Evolutionary conservation across 805 yeast genomes (phyloP).

Genomic region (Yamadazyma akitaensis): DNA sequence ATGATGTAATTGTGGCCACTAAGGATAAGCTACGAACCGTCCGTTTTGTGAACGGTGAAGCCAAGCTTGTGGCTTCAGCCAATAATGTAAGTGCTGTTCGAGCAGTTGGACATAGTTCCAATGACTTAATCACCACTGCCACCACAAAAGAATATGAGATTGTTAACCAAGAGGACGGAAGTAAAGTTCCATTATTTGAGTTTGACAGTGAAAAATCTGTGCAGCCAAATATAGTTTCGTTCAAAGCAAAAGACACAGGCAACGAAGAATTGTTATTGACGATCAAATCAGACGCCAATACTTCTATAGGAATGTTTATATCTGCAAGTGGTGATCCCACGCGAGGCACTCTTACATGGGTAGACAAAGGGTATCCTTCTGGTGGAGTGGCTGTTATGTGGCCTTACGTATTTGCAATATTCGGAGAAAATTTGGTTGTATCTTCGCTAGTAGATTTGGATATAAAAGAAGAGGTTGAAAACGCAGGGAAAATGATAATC

Average conservation of each 20-base stretch:
- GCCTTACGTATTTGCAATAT: constrained; percentile 36
- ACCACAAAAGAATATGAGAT: constrained; percentile 32
- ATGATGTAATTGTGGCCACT: constrained; percentile 23
- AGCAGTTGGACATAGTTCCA: constrained; percentile 27
- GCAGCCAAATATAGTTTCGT: constrained; percentile 24
- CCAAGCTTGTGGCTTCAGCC: constrained; percentile 33
- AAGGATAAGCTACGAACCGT: constrained; percentile 29
- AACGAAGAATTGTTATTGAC: constrained; percentile 30
- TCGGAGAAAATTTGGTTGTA: constrained; percentile 17
- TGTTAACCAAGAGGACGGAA: constrained; percentile 30
- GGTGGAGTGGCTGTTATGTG: constrained; percentile 31
- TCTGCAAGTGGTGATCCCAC: constrained; percentile 38
- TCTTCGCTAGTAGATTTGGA: constrained; percentile 22
- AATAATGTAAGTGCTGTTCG: constrained; percentile 25
- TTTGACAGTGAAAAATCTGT: constrained; percentile 10
- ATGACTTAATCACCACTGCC: constrained; percentile 31
- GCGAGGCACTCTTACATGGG: constrained; percentile 41
- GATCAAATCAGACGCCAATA: constrained; percentile 28
- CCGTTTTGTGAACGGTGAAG: constrained; percentile 23
- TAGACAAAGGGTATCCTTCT: constrained; percentile 32
- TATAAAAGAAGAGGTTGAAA: constrained; percentile 6
- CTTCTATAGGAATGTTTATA: constrained; percentile 41
- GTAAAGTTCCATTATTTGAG: constrained; percentile 28
- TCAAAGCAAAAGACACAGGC: constrained; percentile 16
- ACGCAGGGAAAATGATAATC: constrained; percentile 2